Evolutionary conservation across 2,329 filamentous ascomycete genomes (phyloP).

Genomic region (Aureobasidium namibiae): DNA sequence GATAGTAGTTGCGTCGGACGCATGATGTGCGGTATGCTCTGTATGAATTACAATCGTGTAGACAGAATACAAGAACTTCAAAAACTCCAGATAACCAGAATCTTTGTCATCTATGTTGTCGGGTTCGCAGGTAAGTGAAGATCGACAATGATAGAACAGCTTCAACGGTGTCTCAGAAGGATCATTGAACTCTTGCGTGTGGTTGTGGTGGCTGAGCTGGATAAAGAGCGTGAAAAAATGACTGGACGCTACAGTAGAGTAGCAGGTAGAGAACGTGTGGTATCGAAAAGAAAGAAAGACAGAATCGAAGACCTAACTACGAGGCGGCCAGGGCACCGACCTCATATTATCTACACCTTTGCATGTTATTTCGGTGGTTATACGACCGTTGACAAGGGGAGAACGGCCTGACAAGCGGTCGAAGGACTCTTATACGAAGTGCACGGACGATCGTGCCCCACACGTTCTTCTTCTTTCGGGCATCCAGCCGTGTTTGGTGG

Average conservation of each 20-base stretch:
- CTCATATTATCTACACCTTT: constrained; percentile 1
- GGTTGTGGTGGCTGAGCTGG: neutral
- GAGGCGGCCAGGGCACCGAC: neutral
- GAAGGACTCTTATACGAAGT: constrained; percentile 8
- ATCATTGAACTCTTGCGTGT: neutral
- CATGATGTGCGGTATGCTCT: neutral
- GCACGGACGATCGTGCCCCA: constrained; percentile 2
- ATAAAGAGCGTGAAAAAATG: neutral
- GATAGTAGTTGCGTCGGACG: neutral
- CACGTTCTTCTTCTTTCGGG: constrained; percentile 1
- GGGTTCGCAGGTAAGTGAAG: neutral
- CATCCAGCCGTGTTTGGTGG: neutral
- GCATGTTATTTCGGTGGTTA: constrained; percentile 2
- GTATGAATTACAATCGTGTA: neutral
- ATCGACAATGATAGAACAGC: constrained; percentile 10
- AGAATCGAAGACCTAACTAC: neutral
- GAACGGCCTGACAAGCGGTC: neutral
- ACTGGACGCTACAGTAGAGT: constrained; percentile 2
- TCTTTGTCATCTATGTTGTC: neutral
- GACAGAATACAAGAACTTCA: neutral
- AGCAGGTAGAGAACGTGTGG: constrained; percentile 4
- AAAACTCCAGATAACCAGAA: neutral
- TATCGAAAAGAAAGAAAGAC: neutral
- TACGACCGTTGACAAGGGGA: constrained; percentile 9
- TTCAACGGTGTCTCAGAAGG: constrained; percentile 11